Base-by-base conservation (phyloP, 805 yeast species). In the Saccharomycopsis vini region DNA sequence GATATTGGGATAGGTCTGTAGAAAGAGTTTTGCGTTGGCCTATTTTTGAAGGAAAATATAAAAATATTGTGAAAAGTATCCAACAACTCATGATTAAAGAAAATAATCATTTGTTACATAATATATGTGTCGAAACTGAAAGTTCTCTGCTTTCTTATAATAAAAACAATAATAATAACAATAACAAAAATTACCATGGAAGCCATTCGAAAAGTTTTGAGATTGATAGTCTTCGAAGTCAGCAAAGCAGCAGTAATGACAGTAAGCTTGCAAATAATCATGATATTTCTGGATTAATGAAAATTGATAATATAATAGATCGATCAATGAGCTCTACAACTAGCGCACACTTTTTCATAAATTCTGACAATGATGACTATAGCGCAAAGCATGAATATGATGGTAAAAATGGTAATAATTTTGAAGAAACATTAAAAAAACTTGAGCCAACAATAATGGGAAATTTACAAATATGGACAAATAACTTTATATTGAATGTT, bases 1-100 rank as follows among this genome's bases (percentile, higher is more conserved):
- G 50, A 4, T 47, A 40, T 23, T 48, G 49, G 46, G 49, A 48
- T 23, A 23, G 49, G 21, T 48, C 51, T 10, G 39, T 45, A 4
- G 51, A 45, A 37, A 28, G 51, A 16, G 32, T 48, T 16, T 26
- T 48, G 10, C 31, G 22, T 29, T 48, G 51, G 51, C 49, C 49
- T 9, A 43, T 48, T 9, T 48, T 48, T 41, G 49, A 48, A 15
- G 51, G 49, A 20, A 48, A 48, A 22, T 46, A 39, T 24, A 37
- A 39, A 13, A 15, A 36, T 18, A 6, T n/a, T 10, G 39, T 30
- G 21, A 20, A 13, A 12, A 33, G 36, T 40, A 32, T 46, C 12
- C 38, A 43, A 26, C 9, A 26, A 4, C 19, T 24, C 15, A 33
- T 46, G 30, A 39, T 31, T 24, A 20, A 12, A 5, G 24, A 41